phyloP scores from a whole-genome alignment of 2,329 filamentous ascomycete genomes.

The Ceratocystis colombiana region DNA sequence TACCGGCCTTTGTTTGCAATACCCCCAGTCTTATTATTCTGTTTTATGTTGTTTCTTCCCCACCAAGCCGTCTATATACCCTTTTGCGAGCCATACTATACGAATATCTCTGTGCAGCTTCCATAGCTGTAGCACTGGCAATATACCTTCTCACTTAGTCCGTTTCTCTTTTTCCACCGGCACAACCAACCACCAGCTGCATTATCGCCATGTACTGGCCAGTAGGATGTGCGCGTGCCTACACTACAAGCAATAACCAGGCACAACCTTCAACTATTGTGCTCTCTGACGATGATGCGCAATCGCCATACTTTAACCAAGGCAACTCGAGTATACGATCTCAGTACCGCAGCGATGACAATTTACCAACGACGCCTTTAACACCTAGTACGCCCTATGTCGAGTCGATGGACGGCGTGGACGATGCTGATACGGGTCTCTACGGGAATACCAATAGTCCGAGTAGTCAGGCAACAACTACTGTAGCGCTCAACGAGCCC shows the following conservation, averaged over 20 bases:
- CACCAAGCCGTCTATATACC: not conserved
- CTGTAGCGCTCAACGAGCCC: conserved; percentile 40
- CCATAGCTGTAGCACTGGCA: not conserved
- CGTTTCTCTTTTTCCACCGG: not conserved
- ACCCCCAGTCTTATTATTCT: not conserved
- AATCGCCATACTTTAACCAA: conserved; percentile 30
- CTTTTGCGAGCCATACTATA: not conserved
- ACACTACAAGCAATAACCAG: conserved; percentile 62
- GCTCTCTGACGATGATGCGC: conserved; percentile 42
- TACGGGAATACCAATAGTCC: not conserved
- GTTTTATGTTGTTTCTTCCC: not conserved
- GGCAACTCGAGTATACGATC: conserved; percentile 20
- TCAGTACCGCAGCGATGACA: conserved; percentile 23
- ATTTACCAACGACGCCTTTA: conserved; percentile 39
- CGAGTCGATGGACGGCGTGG: conserved; percentile 46
- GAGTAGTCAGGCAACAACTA: conserved; percentile 26
- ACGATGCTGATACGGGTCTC: conserved; percentile 29
- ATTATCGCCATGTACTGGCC: conserved; percentile 68
- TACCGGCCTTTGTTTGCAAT: not conserved
- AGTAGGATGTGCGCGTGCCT: conserved; percentile 72
- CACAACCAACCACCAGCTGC: not conserved
- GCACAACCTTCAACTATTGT: conserved; percentile 41
- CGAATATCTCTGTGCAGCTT: not conserved
- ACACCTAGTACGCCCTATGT: conserved; percentile 50
- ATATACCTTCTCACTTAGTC: not conserved